Conservation (phyloP, 805 yeast species). For the Metschnikowia hibisci region DNA sequence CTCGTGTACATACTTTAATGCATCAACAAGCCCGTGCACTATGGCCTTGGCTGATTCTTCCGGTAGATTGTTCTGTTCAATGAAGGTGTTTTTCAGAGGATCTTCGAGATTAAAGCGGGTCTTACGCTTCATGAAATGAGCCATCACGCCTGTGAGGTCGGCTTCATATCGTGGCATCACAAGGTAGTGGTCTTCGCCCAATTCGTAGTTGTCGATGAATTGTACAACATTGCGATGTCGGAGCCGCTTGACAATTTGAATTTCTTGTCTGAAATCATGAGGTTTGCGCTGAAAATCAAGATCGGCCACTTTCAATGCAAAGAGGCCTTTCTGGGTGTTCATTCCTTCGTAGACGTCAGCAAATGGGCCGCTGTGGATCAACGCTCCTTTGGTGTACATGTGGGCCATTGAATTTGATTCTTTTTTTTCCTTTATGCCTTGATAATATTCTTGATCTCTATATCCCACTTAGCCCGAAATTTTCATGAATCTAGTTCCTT, state of each 20-base stretch:
- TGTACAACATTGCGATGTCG: conserved; percentile 13
- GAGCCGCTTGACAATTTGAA: conserved; percentile 24
- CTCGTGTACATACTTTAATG: conserved; percentile 28
- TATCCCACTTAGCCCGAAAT: not conserved
- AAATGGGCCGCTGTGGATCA: conserved; percentile 33
- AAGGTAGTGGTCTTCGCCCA: conserved; percentile 31
- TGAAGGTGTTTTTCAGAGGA: conserved; percentile 15
- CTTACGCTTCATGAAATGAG: conserved; percentile 19
- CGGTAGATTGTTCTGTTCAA: conserved; percentile 15
- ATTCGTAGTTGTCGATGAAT: conserved; percentile 20
- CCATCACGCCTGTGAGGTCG: conserved; percentile 25
- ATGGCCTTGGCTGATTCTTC: conserved; percentile 13
- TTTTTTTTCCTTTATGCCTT: no score
- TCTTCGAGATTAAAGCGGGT: conserved; percentile 25
- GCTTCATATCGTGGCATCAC: conserved; percentile 31
- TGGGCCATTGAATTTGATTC: not conserved
- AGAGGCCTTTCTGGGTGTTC: conserved; percentile 11
- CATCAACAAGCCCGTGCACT: conserved; percentile 20
- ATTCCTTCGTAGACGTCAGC: conserved; percentile 30
- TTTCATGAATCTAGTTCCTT: not conserved
- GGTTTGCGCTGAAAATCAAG: conserved; percentile 34
- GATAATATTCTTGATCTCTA: no score
- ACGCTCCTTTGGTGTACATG: conserved; percentile 19
- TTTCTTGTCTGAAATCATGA: conserved; percentile 33
- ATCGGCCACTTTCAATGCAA: conserved; percentile 39